A percentile compares a stretch with the other conserved stretches of the same genome.
These are phyloP conservation scores for Phoma sp. DNA, from an alignment of 2,329 filamentous ascomycete genomes.

Conservation along the genomic window DNA sequence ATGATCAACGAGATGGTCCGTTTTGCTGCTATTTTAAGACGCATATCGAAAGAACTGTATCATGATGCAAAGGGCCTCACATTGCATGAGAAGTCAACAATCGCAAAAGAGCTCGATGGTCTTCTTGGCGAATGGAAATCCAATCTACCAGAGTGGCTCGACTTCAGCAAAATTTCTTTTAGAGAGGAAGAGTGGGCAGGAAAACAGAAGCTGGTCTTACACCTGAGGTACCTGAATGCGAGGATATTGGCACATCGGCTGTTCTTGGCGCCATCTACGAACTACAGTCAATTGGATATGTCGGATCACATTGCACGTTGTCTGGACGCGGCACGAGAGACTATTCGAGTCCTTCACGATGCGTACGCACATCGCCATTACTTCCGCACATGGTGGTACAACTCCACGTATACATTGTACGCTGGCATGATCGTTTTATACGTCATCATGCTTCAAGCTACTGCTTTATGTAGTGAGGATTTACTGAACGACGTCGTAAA, in stretches of 20 bases:
- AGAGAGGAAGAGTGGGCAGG: background rate
- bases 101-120: background rate
- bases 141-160: background rate
- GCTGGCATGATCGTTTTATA: constrained; percentile 1
- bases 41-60: constrained; percentile 1
- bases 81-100: background rate
- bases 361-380: background rate
- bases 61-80: background rate
- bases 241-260: background rate
- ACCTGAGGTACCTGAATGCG: constrained; percentile 3
- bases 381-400: constrained; percentile 5
- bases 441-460: constrained; percentile 1
- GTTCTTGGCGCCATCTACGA: background rate
- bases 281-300: background rate
- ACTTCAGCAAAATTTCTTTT: background rate
- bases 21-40: background rate
- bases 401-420: background rate
- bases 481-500: constrained; percentile 1
- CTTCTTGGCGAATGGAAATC: background rate
- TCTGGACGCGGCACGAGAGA: background rate
- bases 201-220: background rate
- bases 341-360: background rate
- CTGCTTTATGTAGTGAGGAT: background rate
- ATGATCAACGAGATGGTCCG: background rate
- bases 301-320: background rate